Base-by-base conservation (phyloP, 768 basidiomycete genomes). In the Lentinus brumalis region DNA sequence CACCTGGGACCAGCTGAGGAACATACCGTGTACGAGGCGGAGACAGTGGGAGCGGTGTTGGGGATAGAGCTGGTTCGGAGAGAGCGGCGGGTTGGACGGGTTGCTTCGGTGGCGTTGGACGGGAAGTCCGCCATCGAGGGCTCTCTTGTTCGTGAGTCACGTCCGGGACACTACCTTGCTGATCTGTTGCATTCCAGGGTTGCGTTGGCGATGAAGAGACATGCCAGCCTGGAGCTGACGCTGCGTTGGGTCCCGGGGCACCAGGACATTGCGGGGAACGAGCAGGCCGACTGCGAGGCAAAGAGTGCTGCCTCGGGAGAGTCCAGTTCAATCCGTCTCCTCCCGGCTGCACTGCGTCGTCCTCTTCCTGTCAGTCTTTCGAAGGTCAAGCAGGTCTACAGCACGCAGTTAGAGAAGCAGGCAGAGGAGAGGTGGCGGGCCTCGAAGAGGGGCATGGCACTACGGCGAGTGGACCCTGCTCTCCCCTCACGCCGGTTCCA, bases 11-110 rank as follows among this genome's bases (percentile, higher is more conserved):
- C 30, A 0, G 49, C 53, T 1, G 45, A 38, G 8, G 50, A 70
- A 8, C 72, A 74, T 61, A 72, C 66, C 1, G 69, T 73, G 0
- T 71, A 69, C 41, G 70, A 74, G 52, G 73, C 62, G 1, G 73
- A 77, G 49, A 18, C 63, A 1, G 67, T 72, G 9, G 75, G 74
- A 0, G 42, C 73, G 10, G 42, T 71, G 0, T 53, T 77, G 5
- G n/a, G 68, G 1, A 58, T 73, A 3, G 61, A 76, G 4, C 31
- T 77, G 5, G 41, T 35, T 39, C 5, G 50, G 46, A 12, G 53
- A 65, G 45, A 49, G 26, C 46, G 46, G 5, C 3, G 26, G 18
- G 18, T 29, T 18, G 16, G 11, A 3, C n/a, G n/a, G 7, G 14
- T 26, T 10, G 32, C 30, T 4, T 51, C 50, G 4, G 15, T 51